Conservation (phyloP, 176 grass and related monocot genomes). For the Bonia amplexicaulis region DNA sequence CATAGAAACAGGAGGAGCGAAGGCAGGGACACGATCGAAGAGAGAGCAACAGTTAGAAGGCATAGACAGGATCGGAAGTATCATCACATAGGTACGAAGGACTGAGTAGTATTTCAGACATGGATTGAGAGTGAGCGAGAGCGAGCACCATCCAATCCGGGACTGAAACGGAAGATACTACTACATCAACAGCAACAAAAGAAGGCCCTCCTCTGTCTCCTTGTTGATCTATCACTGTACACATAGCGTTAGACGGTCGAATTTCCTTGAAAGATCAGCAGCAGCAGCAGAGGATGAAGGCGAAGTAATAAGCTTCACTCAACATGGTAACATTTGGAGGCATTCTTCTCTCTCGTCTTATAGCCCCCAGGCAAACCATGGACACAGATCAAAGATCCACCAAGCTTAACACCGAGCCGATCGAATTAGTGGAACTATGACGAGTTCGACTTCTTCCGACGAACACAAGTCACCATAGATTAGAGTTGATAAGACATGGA, state of each 20-base stretch:
- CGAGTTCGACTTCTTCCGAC: background rate
- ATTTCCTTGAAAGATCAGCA: background rate
- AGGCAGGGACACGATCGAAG: background rate
- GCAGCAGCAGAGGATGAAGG: slow-evolving; percentile 21
- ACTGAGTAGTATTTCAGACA: slow-evolving; percentile 28
- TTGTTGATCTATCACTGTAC: slow-evolving; percentile 37
- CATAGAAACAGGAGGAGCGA: slow-evolving; percentile 15
- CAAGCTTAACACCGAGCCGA: background rate
- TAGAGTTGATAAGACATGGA: slow-evolving; percentile 20
- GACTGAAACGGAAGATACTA: slow-evolving; percentile 12
- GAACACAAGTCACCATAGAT: slow-evolving; percentile 4
- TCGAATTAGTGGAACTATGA: slow-evolving; percentile 4
- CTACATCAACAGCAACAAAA: slow-evolving; percentile 28
- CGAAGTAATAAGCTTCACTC: slow-evolving; percentile 38
- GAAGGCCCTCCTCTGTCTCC: background rate
- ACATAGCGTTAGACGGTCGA: slow-evolving; percentile 30
- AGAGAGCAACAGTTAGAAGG: slow-evolving; percentile 9
- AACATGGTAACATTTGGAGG: background rate
- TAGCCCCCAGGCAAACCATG: background rate
- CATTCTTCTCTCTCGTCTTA: background rate
- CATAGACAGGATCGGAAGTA: slow-evolving; percentile 24
- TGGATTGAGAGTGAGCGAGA: background rate
- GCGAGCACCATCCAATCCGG: slow-evolving; percentile 16
- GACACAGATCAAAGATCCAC: slow-evolving; percentile 2
- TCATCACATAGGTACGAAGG: slow-evolving; percentile 2